Evolutionary conservation across 2,329 filamentous ascomycete species (phyloP).

Genomic region (Polychaeton citri): DNA sequence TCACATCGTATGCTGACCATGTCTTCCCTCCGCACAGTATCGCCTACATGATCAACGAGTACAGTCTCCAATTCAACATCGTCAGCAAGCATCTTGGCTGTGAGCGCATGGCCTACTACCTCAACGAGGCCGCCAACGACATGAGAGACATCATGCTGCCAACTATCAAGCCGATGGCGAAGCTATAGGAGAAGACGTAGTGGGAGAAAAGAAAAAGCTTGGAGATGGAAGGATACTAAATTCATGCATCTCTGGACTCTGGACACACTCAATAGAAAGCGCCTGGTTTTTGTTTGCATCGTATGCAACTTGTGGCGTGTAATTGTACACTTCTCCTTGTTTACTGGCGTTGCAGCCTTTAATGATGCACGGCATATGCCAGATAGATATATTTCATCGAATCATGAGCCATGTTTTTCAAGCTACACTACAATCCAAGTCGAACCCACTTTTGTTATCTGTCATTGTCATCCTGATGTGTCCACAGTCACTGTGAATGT

Average conservation of each 20-base stretch:
- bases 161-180: constrained; percentile 67
- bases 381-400: too few species aligned
- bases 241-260: background rate
- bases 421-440: too few species aligned
- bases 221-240: background rate
- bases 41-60: constrained; percentile 99
- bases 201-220: background rate
- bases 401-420: too few species aligned
- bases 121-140: constrained; percentile 86
- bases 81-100: constrained; percentile 86
- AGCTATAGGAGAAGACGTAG: constrained; percentile 49
- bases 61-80: constrained; percentile 96
- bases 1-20: constrained; percentile 9
- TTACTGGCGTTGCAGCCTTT: too few species aligned
- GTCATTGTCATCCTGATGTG: too few species aligned
- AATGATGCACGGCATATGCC: too few species aligned
- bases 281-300: too few species aligned
- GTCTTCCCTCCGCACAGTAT: constrained; percentile 44
- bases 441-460: too few species aligned
- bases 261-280: too few species aligned
- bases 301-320: too few species aligned
- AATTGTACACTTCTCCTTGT: too few species aligned
- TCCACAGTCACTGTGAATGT: too few species aligned
- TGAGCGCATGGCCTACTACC: constrained; percentile 87
- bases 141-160: constrained; percentile 76